Base-by-base conservation (phyloP, 345 rosid genomes). In the Aquilaria sinensis region DNA sequence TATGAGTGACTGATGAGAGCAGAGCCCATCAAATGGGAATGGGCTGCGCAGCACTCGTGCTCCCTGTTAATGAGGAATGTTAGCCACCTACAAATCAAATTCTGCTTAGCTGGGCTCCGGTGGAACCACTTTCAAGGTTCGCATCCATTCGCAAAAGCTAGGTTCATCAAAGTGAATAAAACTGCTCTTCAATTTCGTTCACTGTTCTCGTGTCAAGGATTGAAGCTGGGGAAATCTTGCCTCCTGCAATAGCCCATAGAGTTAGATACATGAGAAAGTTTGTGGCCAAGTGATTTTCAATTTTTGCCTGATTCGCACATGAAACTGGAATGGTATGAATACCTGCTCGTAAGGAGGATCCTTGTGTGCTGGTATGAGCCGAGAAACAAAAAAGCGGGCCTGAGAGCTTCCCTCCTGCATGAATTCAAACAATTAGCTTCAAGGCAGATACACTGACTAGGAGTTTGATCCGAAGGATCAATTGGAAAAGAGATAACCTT, bases 301-400 rank as follows among this genome's bases (percentile, higher is more conserved):
- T 23, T 47, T 31, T 10, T 55, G 12, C 58, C 29, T n/a, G 29
- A 34, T 43, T 58, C 16, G 43, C 31, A 41, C 57, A 11, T 41
- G 58, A 56, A 29, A 14, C 30, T 41, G 45, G 31, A 50, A 33
- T 48, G 6, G 11, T 12, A 8, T 32, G 31, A n/a, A 10, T 55
- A 94, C 96, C 92, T 91, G 99, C 58, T 95, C 96, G 58, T 95
- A 95, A 47, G 99, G 96, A 71, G 96, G 96, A 74, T 95, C 97
- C 82, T 91, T 95, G 80, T 90, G 97, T 47, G 96, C 97, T 12
- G 99, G 94, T 70, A 95, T 95, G 75, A 91, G 77, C 72, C 94
- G 83, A 56, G 96, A 84, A 62, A 89, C 88, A 75, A 95, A 95
- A 68, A 86, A 95, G 54, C 99, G 80, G 16, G 99, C 96, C 77